phyloP scores from a whole-genome alignment of 2,329 filamentous ascomycete species.

The Tolypocladium nubicola region DNA sequence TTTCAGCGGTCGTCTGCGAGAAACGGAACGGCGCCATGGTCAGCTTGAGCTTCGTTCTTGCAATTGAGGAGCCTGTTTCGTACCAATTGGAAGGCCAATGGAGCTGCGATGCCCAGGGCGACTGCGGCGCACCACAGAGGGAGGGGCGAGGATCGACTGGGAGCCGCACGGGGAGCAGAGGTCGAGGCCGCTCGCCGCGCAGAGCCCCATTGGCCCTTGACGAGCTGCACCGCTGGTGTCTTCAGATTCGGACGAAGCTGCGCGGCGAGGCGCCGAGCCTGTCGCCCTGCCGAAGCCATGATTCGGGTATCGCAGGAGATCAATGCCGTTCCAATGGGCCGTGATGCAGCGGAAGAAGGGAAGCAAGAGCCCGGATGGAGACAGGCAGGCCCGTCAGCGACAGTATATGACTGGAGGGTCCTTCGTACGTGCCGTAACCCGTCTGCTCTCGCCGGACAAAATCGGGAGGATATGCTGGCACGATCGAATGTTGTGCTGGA shows the following conservation, averaged over 20 bases:
- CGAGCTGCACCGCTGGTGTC: slow-evolving; percentile 7
- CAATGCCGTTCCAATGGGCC: not conserved
- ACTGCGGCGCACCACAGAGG: slow-evolving; percentile 23
- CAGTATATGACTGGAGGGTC: not conserved
- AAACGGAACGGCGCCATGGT: slow-evolving; percentile 4
- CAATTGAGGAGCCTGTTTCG: slow-evolving; percentile 7
- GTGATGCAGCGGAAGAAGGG: not conserved
- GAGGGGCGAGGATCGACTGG: slow-evolving; percentile 8
- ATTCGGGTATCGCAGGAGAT: not conserved
- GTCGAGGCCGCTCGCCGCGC: slow-evolving; percentile 14
- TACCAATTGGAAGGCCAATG: slow-evolving; percentile 51
- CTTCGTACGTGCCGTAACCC: not conserved
- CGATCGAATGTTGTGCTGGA: not conserved
- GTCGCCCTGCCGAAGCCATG: slow-evolving; percentile 19
- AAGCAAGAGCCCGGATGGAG: not conserved
- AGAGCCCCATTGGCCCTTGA: slow-evolving; percentile 15
- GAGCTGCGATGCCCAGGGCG: slow-evolving; percentile 39
- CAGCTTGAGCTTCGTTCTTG: slow-evolving; percentile 2
- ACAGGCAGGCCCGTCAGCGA: not conserved
- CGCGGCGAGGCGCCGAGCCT: slow-evolving; percentile 17
- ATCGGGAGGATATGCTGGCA: not conserved
- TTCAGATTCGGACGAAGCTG: slow-evolving; percentile 14
- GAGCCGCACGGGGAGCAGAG: slow-evolving; percentile 9
- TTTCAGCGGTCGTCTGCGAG: slow-evolving; percentile 29
- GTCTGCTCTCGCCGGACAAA: not conserved